Percentiles rank a stretch among this genome's conserved stretches.
Evolutionary conservation across 768 basidiomycete genomes (phyloP).

Genomic region (Atractiella rhizophila): DNA sequence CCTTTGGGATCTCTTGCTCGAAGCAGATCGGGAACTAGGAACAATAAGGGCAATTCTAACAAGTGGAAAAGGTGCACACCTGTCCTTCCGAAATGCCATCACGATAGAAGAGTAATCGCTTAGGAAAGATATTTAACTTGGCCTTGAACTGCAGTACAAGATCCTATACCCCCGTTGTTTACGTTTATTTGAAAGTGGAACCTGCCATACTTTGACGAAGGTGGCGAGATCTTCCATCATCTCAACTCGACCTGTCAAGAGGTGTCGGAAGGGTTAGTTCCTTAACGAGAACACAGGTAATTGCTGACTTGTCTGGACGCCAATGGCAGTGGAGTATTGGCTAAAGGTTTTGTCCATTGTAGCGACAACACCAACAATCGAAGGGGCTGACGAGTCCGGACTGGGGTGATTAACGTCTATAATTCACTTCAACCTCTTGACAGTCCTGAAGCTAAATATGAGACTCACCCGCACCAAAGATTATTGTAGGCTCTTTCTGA

Average conservation of each 20-base stretch:
- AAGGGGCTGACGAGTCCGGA: constrained; percentile 5
- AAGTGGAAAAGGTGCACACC: too few relatives aligned
- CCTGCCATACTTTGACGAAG: neutral
- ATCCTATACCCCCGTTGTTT: too few relatives aligned
- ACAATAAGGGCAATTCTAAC: too few relatives aligned
- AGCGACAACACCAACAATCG: constrained; percentile 9
- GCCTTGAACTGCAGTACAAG: constrained; percentile 2
- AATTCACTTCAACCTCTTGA: neutral
- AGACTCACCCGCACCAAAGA: neutral
- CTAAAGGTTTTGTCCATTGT: neutral
- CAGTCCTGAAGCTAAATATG: neutral
- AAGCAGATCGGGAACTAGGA: too few relatives aligned
- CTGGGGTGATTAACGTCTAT: neutral
- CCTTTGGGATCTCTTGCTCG: too few relatives aligned
- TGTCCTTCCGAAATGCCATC: constrained; percentile 4
- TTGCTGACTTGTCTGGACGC: constrained; percentile 2
- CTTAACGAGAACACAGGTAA: too few relatives aligned
- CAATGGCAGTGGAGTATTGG: constrained; percentile 4
- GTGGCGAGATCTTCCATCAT: constrained; percentile 6
- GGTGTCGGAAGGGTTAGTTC: too few relatives aligned
- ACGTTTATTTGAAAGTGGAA: too few relatives aligned
- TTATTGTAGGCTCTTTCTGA: neutral
- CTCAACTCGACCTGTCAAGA: neutral
- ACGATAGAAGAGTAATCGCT: constrained; percentile 5
- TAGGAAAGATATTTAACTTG: constrained; percentile 1